Conservation (phyloP, 257 asterid species). For the Lantana camara region DNA sequence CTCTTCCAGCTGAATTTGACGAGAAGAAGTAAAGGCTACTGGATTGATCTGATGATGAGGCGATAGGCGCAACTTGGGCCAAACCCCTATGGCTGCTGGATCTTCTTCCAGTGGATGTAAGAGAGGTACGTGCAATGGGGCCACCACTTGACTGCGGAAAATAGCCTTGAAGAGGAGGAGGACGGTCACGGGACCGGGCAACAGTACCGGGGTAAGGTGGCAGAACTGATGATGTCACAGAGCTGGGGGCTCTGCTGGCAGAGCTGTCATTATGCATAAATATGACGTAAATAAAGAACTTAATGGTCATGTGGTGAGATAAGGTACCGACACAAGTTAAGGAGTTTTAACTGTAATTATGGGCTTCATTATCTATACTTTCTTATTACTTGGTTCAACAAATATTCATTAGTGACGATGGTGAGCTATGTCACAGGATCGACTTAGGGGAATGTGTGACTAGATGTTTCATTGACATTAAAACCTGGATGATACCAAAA, state of each 20-base stretch:
- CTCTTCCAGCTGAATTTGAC: slow-evolving; percentile 57
- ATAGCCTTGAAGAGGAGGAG: slow-evolving; percentile 66
- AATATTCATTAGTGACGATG: not conserved
- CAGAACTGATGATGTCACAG: slow-evolving; percentile 54
- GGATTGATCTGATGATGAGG: slow-evolving; percentile 56
- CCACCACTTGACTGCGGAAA: slow-evolving; percentile 60
- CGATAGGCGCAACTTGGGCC: slow-evolving; percentile 44
- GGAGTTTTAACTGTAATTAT: too few species aligned
- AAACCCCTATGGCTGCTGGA: slow-evolving; percentile 46
- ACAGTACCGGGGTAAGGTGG: slow-evolving; percentile 63
- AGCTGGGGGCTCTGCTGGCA: slow-evolving; percentile 63
- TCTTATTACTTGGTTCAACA: not conserved
- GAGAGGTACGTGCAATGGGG: slow-evolving; percentile 46
- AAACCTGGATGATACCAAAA: not conserved
- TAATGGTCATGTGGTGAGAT: not conserved
- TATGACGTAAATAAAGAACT: not conserved
- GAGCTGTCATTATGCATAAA: slow-evolving; percentile 41
- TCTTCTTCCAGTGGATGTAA: slow-evolving; percentile 43
- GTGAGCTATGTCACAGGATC: not conserved
- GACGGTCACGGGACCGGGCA: slow-evolving; percentile 58
- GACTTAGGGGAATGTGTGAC: not conserved
- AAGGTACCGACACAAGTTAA: too few species aligned
- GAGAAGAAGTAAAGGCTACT: slow-evolving; percentile 52
- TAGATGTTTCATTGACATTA: not conserved
- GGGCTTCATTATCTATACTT: not conserved